A percentile compares a stretch with the other conserved stretches of the same genome.
Evolutionary conservation across 768 basidiomycete genomes (phyloP).

Genomic region (Kwoniella bestiolae): DNA sequence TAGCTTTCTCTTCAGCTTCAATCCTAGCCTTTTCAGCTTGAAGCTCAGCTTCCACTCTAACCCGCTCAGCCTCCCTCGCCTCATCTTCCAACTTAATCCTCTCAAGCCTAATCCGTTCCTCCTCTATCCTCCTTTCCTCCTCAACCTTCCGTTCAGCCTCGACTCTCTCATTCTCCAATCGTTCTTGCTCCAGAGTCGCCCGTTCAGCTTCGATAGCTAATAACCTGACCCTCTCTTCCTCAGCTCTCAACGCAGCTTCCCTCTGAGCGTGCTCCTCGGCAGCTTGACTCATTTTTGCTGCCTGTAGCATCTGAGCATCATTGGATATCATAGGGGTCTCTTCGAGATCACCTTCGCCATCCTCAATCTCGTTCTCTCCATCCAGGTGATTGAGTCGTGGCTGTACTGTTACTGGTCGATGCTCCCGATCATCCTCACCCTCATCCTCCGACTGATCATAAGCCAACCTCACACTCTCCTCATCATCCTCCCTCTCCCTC

Average conservation of each 20-base stretch:
- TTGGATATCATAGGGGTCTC: conserved; percentile 1
- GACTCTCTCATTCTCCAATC: conserved; percentile 17
- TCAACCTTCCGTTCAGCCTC: conserved; percentile 10
- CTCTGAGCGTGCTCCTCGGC: conserved; percentile 16
- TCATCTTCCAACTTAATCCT: conserved; percentile 13
- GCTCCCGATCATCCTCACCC: too few relatives aligned
- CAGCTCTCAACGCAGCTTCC: conserved; percentile 14
- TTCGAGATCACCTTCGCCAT: conserved; percentile 1
- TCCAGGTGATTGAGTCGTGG: background rate
- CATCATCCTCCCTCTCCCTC: background rate
- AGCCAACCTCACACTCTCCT: conserved; percentile 36
- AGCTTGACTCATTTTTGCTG: conserved; percentile 11
- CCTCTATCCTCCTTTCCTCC: conserved; percentile 19
- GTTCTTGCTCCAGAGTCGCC: conserved; percentile 1
- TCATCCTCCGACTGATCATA: conserved; percentile 43
- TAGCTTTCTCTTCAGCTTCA: conserved; percentile 11
- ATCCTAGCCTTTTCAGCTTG: background rate
- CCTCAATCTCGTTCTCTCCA: background rate
- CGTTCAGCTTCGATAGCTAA: conserved; percentile 9
- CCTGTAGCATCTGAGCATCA: conserved; percentile 1
- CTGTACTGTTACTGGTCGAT: background rate
- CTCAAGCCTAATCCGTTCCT: conserved; percentile 10
- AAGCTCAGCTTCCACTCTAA: background rate
- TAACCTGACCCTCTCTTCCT: conserved; percentile 8
- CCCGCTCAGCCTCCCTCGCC: conserved; percentile 18